Base-by-base conservation (phyloP, 805 yeast genomes). In the Wickerhamomyces queroliae region DNA sequence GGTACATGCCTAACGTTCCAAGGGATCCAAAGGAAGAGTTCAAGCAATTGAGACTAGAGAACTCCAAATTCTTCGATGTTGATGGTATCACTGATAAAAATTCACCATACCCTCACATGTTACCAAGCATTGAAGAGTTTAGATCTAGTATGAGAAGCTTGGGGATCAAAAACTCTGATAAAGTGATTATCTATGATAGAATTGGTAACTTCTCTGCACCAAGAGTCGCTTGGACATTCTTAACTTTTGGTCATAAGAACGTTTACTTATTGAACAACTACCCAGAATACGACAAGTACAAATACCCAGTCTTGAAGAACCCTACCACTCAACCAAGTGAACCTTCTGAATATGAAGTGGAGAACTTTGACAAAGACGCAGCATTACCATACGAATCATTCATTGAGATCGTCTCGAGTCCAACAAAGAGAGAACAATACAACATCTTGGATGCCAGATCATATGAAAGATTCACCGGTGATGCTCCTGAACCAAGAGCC, bases 161-260 rank as follows among this genome's bases (percentile, higher is more conserved):
- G 42, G 93, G 93, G 1, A 54, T 86, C 22, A 47, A 53, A 3
- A 63, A 63, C 20, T 62, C 66, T 36, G 93, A 90, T 48, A 63
- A 67, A 12, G 56, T 93, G 29, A 82, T 93, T 10, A 76, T 93
- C 11, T 93, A 93, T 59, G 99, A 93, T 61, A 79, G 80, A 47
- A 72, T 74, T 36, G 95, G 95, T 2, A 80, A 84, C 46, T 88
- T 91, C 59, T 80, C 95, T 31, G 78, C 90, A 2, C 96, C 97
- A 28, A 72, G 99, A 48, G 95, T 85, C 15, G 90, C 89, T 0
- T 93, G 97, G 96, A 87, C 90, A 49, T 72, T 93, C 52, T 72
- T 79, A 27, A 66, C 83, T 1, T 87, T 84, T 58, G 91, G 91
- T 7, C 97, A 90, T 58, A 63, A 76, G 36, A 62, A 76, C 26